Evolutionary conservation across 306 rosid genomes (phyloP).

Genomic region (Sechiopsis laciniata): DNA sequence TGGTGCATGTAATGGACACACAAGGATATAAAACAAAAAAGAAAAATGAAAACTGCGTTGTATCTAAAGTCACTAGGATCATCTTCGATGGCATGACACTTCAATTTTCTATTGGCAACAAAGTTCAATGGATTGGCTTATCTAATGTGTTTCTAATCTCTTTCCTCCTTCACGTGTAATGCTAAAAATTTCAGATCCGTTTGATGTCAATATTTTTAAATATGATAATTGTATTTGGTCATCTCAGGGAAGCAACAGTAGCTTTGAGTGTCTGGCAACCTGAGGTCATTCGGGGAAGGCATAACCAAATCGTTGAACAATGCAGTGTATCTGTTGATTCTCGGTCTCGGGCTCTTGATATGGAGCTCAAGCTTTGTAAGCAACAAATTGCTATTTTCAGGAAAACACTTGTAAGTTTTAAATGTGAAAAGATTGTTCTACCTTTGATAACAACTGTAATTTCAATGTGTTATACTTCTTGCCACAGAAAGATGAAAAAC

Average conservation of each 20-base stretch:
- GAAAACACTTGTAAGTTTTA: constrained; percentile 56
- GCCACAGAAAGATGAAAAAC: constrained; percentile 53
- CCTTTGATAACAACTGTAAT: background rate
- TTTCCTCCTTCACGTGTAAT: background rate
- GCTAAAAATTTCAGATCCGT: background rate
- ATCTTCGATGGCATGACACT: background rate
- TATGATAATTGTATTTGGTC: constrained; percentile 22
- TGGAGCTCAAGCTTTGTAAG: constrained; percentile 58
- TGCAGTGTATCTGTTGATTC: constrained; percentile 49
- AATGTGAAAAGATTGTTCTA: background rate
- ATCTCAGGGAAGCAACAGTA: constrained; percentile 64
- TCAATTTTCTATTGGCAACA: constrained; percentile 1
- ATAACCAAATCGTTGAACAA: constrained; percentile 50
- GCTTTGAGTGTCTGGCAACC: constrained; percentile 95
- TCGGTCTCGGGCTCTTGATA: constrained; percentile 41
- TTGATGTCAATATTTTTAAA: background rate
- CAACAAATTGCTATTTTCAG: constrained; percentile 46
- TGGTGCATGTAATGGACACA: no score
- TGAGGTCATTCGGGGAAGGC: constrained; percentile 47
- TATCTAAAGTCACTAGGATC: background rate
- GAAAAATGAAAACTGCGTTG: background rate
- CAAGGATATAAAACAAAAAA: no score
- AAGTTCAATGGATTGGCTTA: background rate
- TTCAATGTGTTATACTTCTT: constrained; percentile 13
- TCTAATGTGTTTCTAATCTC: background rate